phyloP scores from a whole-genome alignment of 331 rosid species.

The Pyracantha coccinea region DNA sequence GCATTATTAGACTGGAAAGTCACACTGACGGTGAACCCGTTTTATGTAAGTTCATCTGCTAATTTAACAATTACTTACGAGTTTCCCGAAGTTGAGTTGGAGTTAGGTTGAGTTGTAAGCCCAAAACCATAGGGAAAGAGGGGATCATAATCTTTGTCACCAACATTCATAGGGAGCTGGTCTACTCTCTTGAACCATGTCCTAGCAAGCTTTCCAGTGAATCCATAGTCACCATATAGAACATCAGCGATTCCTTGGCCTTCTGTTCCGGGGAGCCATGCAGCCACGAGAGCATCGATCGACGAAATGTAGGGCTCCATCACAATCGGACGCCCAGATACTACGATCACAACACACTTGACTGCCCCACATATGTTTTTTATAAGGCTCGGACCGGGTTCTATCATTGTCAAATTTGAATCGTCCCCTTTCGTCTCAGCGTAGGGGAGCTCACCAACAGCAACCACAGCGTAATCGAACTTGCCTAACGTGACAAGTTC shows the following conservation, averaged over 20 bases:
- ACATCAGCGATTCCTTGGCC: constrained; percentile 65
- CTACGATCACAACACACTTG: constrained; percentile 39
- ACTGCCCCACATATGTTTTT: constrained; percentile 36
- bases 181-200: constrained; percentile 67
- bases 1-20: too few relatives aligned
- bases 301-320: constrained; percentile 40
- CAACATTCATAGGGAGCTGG: constrained; percentile 71
- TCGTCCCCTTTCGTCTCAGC: constrained; percentile 55
- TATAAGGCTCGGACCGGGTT: constrained; percentile 55
- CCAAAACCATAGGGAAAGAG: constrained; percentile 66
- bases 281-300: constrained; percentile 58
- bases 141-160: constrained; percentile 59
- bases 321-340: constrained; percentile 63
- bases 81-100: too few relatives aligned
- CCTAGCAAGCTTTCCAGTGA: constrained; percentile 60
- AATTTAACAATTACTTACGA: too few relatives aligned
- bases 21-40: too few relatives aligned
- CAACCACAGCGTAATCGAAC: constrained; percentile 47
- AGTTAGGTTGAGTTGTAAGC: constrained; percentile 30
- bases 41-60: too few relatives aligned
- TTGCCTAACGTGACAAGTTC: constrained; percentile 37
- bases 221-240: constrained; percentile 46
- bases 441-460: constrained; percentile 51
- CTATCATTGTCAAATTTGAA: constrained; percentile 39
- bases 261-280: constrained; percentile 79